These are phyloP conservation scores for Triticum urartu DNA, from an alignment of 176 grass and related monocot genomes.

Conservation along the genomic window DNA sequence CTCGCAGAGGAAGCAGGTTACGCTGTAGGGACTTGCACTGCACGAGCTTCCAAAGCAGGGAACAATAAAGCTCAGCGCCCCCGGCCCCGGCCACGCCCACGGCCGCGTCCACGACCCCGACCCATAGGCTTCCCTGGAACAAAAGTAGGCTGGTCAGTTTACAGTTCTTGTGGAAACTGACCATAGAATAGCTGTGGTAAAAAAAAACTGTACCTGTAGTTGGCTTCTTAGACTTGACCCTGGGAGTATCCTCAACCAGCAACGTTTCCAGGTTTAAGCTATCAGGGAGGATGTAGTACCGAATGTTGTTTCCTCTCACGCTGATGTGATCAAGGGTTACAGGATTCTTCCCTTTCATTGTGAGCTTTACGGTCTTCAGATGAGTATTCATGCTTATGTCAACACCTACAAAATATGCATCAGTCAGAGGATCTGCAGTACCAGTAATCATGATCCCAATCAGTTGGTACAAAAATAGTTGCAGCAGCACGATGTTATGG, in stretches of 20 bases:
- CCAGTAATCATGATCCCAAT: not conserved
- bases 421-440: not conserved
- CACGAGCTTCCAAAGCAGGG: slow-evolving; percentile 26
- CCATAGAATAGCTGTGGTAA: not conserved
- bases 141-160: slow-evolving; percentile 7
- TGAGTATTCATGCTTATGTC: slow-evolving; percentile 98
- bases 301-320: slow-evolving; percentile 91
- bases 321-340: slow-evolving; percentile 87
- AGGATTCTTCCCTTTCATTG: slow-evolving; percentile 88
- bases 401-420: slow-evolving; percentile 48
- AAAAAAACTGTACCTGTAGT: slow-evolving; percentile 46
- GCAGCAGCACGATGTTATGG: not conserved
- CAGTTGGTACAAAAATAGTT: not conserved
- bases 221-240: slow-evolving; percentile 86
- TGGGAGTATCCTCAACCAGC: slow-evolving; percentile 86
- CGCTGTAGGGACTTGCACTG: not conserved
- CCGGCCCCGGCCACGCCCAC: slow-evolving; percentile 74
- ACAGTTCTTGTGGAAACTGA: not conserved
- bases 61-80: slow-evolving; percentile 40
- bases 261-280: slow-evolving; percentile 92
- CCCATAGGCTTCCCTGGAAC: slow-evolving; percentile 70
- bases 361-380: slow-evolving; percentile 86
- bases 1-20: slow-evolving; percentile 26
- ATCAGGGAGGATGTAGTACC: slow-evolving; percentile 92
- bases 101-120: slow-evolving; percentile 73